These are phyloP conservation scores for Colletotrichum caudatum DNA, from an alignment of 2,329 filamentous ascomycete genomes.

Conservation along the genomic window DNA sequence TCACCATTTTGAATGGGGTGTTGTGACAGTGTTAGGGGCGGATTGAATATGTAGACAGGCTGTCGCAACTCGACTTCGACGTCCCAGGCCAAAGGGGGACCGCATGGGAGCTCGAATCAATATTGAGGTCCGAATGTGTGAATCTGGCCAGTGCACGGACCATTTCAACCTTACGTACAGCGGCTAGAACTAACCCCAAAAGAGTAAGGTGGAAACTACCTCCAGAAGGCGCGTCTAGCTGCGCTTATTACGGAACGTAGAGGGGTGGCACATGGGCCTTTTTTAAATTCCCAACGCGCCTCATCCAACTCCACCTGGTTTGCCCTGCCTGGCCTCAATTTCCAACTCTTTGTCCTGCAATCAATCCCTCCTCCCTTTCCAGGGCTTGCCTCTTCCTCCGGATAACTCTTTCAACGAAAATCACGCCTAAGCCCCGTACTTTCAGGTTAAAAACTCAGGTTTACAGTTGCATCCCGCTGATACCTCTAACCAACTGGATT, in stretches of 20 bases:
- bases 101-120: conserved; percentile 37
- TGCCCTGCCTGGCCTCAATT: conserved; percentile 9
- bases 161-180: conserved; percentile 34
- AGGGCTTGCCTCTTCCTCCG: neutral
- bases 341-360: conserved; percentile 22
- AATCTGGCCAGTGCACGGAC: conserved; percentile 44
- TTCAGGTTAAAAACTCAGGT: neutral
- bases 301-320: conserved; percentile 28
- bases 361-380: neutral
- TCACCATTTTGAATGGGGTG: conserved; percentile 40
- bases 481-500: neutral
- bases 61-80: conserved; percentile 40
- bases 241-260: conserved; percentile 35
- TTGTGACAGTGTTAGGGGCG: conserved; percentile 22
- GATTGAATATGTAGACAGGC: conserved; percentile 34
- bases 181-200: conserved; percentile 9
- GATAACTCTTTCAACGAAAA: neutral
- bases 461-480: neutral
- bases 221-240: conserved; percentile 25
- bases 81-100: conserved; percentile 33
- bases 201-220: conserved; percentile 17
- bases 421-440: neutral
- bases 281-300: conserved; percentile 40
- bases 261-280: conserved; percentile 27
- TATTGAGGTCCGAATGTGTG: conserved; percentile 43